Base-by-base conservation (phyloP, 345 rosid genomes). In the Combretum micranthum region DNA sequence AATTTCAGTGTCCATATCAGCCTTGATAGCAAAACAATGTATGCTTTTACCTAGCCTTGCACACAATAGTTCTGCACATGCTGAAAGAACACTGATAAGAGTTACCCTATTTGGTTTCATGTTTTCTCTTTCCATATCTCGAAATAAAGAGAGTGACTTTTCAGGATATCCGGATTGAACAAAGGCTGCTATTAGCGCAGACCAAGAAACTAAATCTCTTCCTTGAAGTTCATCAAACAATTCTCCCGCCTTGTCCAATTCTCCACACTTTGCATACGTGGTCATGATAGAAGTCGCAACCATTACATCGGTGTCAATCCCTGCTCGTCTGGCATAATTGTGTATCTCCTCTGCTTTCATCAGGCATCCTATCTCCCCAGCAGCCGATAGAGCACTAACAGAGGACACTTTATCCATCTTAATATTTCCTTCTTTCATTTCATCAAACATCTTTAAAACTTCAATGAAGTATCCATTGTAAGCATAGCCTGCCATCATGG, bases 401-500 rank as follows among this genome's bases (percentile, higher is more conserved):
- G 43, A 59, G 46, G 77, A 75, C 52, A 67, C 72, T 55, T 80
- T 82, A 62, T 59, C 77, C 69, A 79, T 60, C 65, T 52, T 63
- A 57, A 72, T 44, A 64, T 72, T 53, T 50, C 44, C 46, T 12
- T 5, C 50, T 47, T 50, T 76, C 74, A 77, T 76, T 6, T 23
- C 48, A 52, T 75, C 80, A 64, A 73, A 79, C 55, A 82, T 60
- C 51, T 67, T 45, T 69, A 80, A 57, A 39, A 82, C 85, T 70
- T 80, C 66, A 44, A 53, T 37, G 0, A 73, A 80, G 52, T 19
- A 72, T 22, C 69, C 75, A 51, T 72, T 66, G 60, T 84, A 60
- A 26, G 79, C 80, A 80, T 74, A 82, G 39, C 80, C 85, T 1
- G 87, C 73, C 77, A 84, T 80, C 77, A 84, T 82, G 20, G 81